Conservation (phyloP, 148 eudicot species). For the Chenopodium quinoa region DNA sequence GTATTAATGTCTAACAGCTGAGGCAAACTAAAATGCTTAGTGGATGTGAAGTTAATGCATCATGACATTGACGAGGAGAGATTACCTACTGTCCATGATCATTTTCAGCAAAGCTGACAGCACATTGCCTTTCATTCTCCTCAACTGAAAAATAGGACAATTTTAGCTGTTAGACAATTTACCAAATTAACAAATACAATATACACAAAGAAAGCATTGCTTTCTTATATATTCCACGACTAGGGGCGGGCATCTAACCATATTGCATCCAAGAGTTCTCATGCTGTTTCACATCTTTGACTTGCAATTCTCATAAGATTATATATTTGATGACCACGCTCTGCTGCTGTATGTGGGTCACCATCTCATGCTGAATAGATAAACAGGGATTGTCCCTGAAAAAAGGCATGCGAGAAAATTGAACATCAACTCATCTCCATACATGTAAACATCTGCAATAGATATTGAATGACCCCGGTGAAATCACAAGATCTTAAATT, state of each 20-base stretch:
- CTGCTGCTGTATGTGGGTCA: neutral
- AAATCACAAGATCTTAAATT: neutral
- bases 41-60: neutral
- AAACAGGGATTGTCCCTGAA: neutral
- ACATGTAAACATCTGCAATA: neutral
- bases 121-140: neutral
- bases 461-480: neutral
- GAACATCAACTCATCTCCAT: neutral
- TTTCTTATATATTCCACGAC: neutral
- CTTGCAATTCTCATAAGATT: neutral
- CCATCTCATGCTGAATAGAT: neutral
- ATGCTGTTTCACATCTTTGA: neutral
- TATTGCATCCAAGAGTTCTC: neutral
- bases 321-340: too few relatives aligned
- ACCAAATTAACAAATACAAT: neutral
- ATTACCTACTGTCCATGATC: neutral
- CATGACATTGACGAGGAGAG: neutral
- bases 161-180: neutral
- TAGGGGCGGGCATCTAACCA: slow-evolving; percentile 13
- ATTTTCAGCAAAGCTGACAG: neutral
- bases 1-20: too few relatives aligned
- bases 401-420: neutral
- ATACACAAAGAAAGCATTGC: neutral
- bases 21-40: neutral
- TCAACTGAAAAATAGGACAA: neutral